Conservation (phyloP, 257 asterid species). For the Solanum chiquidenum region DNA sequence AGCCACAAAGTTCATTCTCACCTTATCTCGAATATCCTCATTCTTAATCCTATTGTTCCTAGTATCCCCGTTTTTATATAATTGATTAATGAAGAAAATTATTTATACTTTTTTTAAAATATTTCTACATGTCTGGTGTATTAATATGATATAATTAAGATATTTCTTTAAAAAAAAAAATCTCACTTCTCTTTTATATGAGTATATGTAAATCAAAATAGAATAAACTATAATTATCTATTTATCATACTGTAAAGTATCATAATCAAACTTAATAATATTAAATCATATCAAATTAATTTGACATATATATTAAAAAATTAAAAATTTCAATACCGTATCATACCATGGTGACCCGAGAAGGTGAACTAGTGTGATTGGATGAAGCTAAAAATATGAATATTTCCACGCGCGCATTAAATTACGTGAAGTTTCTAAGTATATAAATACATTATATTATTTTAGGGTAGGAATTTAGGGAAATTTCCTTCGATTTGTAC, state of each 20-base stretch:
- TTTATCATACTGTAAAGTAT: not conserved
- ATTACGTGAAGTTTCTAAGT: not conserved
- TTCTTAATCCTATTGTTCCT: no score
- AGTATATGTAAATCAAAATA: no score
- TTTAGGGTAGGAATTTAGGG: not conserved
- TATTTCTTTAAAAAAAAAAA: no score
- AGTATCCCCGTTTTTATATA: not conserved
- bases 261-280: no score
- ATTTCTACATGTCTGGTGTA: no score
- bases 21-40: not conserved
- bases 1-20: fast-evolving
- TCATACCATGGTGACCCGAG: not conserved
- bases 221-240: no score
- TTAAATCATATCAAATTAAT: no score
- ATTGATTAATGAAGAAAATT: not conserved
- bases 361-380: not conserved
- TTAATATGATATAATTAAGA: no score
- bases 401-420: not conserved
- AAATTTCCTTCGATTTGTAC: not conserved
- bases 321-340: no score
- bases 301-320: fast-evolving
- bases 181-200: no score
- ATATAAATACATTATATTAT: not conserved
- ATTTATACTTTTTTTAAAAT: no score
- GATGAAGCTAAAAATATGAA: not conserved